Base-by-base conservation (phyloP, 768 basidiomycete genomes). In the Trametes maxima region DNA sequence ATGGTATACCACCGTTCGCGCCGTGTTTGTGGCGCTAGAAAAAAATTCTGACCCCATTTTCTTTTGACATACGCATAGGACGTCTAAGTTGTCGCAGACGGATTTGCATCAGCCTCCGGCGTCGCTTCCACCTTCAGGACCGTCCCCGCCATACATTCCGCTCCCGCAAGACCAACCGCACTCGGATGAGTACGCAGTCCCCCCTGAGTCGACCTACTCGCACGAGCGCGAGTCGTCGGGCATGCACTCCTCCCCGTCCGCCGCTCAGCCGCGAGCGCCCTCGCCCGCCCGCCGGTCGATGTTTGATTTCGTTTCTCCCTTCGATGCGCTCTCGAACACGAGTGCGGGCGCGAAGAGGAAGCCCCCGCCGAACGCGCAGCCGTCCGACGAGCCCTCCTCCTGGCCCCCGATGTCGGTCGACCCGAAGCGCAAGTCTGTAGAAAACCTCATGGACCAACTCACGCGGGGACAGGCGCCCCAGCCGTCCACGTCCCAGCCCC, bases 301-400 rank as follows among this genome's bases (percentile, higher is more conserved):
- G 82, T 94, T 94, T 67, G 90, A 93, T 40, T 94, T 90, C 62
- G 81, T 88, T 51, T 92, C 90, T 50, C 87, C 92, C 2, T 93
- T 94, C 67, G 92, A 94, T 66, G 91, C 89, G 24, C 80, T 94
- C 47, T 80, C 75, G 16, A 59, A 43, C n/a, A 65, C 85, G 8
- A 75, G 80, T n/a, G 70, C 82, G 11, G 70, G 72, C 43, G 72
- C 82, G 56, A 89, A 88, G 78, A 90, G 91, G 72, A 91, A 90
- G 70, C 85, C 88, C 19, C 82, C 83, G 2, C 88, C 86, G 12
- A 63, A 77, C 62, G 55, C 65, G 46, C 68, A 47, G 76, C 68
- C 54, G 62, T 72, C 78, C 48, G 80, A 78, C 51, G 87, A 91
- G 35, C 86, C 88, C 57, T 80, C 84, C 13, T 68, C 65, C 39